Evolutionary conservation across 106 monocot genomes (phyloP).

Genomic region (Dendrobium nobile): DNA sequence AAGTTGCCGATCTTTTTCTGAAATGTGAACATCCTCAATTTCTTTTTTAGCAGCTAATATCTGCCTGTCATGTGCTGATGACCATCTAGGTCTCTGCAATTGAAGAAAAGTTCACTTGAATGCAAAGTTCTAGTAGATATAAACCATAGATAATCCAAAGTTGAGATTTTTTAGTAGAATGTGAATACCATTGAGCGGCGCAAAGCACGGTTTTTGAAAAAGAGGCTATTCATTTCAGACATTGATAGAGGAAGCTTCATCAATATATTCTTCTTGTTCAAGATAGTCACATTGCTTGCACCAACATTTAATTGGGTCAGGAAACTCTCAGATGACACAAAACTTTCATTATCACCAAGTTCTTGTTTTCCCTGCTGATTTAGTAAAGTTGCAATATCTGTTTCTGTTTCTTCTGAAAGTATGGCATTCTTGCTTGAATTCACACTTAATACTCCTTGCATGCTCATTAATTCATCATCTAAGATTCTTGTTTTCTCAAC

Average conservation of each 20-base stretch:
- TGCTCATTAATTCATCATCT: background rate
- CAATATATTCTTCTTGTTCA: conserved; percentile 7
- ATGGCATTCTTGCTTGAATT: background rate
- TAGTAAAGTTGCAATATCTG: too few species aligned
- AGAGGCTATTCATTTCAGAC: conserved; percentile 25
- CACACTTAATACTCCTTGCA: background rate
- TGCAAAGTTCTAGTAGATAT: background rate
- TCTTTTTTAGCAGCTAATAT: conserved; percentile 31
- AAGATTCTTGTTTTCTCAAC: background rate
- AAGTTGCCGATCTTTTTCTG: conserved; percentile 26
- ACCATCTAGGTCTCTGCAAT: conserved; percentile 52
- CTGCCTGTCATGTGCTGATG: conserved; percentile 30
- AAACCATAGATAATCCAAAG: background rate
- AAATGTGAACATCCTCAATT: conserved; percentile 34
- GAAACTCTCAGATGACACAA: background rate
- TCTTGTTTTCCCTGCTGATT: background rate
- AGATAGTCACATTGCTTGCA: background rate
- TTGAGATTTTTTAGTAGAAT: background rate
- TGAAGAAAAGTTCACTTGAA: background rate
- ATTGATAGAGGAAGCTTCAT: conserved; percentile 17
- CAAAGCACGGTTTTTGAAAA: conserved; percentile 23
- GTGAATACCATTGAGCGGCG: conserved; percentile 26
- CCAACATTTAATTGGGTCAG: background rate
- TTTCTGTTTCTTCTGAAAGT: background rate
- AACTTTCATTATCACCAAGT: background rate